Evolutionary conservation across 2,329 filamentous ascomycete species (phyloP).

Genomic region (Ophiostoma pallidulum): DNA sequence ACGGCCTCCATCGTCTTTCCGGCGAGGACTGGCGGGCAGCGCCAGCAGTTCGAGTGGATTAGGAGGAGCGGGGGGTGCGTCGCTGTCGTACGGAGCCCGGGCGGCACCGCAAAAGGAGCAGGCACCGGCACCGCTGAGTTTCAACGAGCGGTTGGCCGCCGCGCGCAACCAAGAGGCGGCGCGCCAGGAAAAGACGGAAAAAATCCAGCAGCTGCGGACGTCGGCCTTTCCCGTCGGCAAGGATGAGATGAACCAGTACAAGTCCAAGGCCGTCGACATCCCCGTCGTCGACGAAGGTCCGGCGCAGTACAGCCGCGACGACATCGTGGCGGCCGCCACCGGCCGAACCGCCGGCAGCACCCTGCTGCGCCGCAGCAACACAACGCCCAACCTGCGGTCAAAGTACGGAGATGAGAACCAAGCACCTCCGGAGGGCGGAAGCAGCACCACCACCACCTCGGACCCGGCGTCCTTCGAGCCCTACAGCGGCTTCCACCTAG

Average conservation of each 20-base stretch:
- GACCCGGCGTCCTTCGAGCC: constrained; percentile 63
- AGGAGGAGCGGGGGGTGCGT: constrained; percentile 1
- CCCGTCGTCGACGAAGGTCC: constrained; percentile 37
- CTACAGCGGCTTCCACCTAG: constrained; percentile 77
- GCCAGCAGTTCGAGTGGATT: background rate
- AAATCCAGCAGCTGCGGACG: constrained; percentile 44
- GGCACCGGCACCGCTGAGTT: constrained; percentile 43
- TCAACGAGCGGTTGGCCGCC: constrained; percentile 77
- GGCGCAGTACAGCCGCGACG: constrained; percentile 52
- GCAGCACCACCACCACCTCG: constrained; percentile 20
- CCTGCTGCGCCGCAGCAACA: constrained; percentile 35
- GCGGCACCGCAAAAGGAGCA: background rate
- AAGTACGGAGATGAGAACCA: background rate
- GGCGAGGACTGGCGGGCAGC: constrained; percentile 20
- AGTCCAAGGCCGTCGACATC: constrained; percentile 46
- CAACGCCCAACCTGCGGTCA: constrained; percentile 26
- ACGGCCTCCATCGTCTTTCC: constrained; percentile 47
- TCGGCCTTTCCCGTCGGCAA: constrained; percentile 48
- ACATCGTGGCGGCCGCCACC: constrained; percentile 39
- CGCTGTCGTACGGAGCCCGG: too few species aligned
- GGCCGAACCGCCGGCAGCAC: background rate
- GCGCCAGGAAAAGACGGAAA: constrained; percentile 40
- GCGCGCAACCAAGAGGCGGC: constrained; percentile 48
- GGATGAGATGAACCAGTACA: constrained; percentile 51
- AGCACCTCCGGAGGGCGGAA: background rate